Evolutionary conservation across 176 grass and related monocot genomes (phyloP).

Genomic region (Eragrostis nindensis): DNA sequence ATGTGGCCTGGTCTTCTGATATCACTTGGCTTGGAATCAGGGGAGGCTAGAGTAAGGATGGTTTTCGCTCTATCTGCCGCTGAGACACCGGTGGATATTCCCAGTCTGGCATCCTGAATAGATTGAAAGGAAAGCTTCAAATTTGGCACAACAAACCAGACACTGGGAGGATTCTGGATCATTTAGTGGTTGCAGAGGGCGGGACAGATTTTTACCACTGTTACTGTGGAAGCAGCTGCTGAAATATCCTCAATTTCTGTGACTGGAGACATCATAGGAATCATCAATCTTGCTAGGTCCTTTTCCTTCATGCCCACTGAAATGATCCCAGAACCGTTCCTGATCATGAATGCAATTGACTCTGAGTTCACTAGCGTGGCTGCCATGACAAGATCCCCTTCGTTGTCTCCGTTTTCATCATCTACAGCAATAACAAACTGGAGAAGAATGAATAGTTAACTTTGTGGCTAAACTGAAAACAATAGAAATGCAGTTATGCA

Average conservation of each 20-base stretch:
- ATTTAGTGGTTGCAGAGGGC: slow-evolving; percentile 15
- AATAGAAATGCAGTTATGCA: not conserved
- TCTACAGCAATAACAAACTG: slow-evolving; percentile 99
- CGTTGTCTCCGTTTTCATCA: slow-evolving; percentile 70
- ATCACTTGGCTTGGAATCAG: slow-evolving; percentile 84
- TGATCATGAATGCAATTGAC: slow-evolving; percentile 90
- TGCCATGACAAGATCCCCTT: slow-evolving; percentile 87
- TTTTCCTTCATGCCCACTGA: slow-evolving; percentile 92
- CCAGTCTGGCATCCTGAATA: slow-evolving; percentile 76
- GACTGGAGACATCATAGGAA: slow-evolving; percentile 88
- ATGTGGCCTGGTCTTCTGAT: slow-evolving; percentile 83
- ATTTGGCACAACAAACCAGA: not conserved
- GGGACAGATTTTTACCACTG: slow-evolving; percentile 65
- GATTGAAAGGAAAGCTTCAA: slow-evolving; percentile 29
- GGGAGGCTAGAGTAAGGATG: slow-evolving; percentile 70
- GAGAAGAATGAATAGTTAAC: slow-evolving; percentile 73
- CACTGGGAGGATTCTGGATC: not conserved
- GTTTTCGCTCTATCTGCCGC: slow-evolving; percentile 85
- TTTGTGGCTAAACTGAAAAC: slow-evolving; percentile 21
- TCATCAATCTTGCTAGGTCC: slow-evolving; percentile 82
- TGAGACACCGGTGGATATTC: slow-evolving; percentile 70
- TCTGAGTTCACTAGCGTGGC: slow-evolving; percentile 60
- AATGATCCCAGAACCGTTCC: slow-evolving; percentile 82
- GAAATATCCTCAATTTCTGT: slow-evolving; percentile 75
- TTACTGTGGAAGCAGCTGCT: slow-evolving; percentile 66